Evolutionary conservation across 495 filamentous ascomycete genomes (phyloP).

Genomic region (Penicillium arizonense): DNA sequence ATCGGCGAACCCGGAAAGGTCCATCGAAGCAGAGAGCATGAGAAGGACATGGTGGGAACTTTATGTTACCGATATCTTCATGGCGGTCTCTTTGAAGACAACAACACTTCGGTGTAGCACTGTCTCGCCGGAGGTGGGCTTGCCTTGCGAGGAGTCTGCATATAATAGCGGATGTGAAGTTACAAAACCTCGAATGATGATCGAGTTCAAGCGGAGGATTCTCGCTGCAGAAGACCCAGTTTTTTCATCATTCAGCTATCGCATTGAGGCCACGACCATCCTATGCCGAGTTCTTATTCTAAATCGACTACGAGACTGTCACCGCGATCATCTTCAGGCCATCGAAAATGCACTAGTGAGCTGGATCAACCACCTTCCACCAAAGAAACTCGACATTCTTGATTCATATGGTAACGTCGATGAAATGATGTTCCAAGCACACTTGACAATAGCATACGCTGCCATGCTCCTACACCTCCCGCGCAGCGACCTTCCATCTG

Average conservation of each 20-base stretch:
- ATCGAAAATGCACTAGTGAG: conserved; percentile 45
- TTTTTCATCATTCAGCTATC: conserved; percentile 44
- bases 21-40: conserved; percentile 38
- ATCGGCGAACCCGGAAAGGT: conserved; percentile 17
- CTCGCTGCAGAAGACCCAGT: conserved; percentile 35
- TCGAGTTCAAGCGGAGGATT: conserved; percentile 36
- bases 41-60: conserved; percentile 46
- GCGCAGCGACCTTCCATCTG: conserved; percentile 37
- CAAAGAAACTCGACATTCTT: conserved; percentile 41
- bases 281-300: conserved; percentile 36
- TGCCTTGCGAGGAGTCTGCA: conserved; percentile 40
- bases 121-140: conserved; percentile 31
- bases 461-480: conserved; percentile 43
- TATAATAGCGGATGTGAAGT: conserved; percentile 30
- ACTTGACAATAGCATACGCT: conserved; percentile 39
- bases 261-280: conserved; percentile 41
- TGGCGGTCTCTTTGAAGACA: conserved; percentile 30
- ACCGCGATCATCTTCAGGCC: conserved; percentile 42
- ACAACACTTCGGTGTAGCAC: conserved; percentile 31
- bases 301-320: conserved; percentile 34
- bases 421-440: conserved; percentile 48
- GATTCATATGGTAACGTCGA: conserved; percentile 44
- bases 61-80: conserved; percentile 37
- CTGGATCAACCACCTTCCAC: conserved; percentile 43
- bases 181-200: conserved; percentile 27